Base-by-base conservation (phyloP, 1,284 basidiomycete genomes). In the Ustilago loliicola region DNA sequence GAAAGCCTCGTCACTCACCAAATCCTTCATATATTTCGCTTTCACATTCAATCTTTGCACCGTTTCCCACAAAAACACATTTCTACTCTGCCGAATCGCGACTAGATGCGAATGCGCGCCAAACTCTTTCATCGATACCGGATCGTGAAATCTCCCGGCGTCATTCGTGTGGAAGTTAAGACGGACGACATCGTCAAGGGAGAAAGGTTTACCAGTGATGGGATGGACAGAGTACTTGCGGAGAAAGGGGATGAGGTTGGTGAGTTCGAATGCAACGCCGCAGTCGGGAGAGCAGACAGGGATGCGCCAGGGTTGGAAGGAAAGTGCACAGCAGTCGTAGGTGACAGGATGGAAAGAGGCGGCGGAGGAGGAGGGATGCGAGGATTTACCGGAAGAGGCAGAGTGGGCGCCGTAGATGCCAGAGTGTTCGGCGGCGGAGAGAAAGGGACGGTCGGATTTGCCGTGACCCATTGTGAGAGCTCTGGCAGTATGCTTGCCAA, bases 241-340 rank as follows among this genome's bases (percentile, higher is more conserved):
- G 53, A 98, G 89, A 91, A 94, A 97, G 36, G 95, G 94, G 42
- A 96, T 92, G 80, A 97, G 94, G 85, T 94, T 95, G 66, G 53
- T 84, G 66, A 67, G 84, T 54, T 84, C 88, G 79, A 62, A 86
- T 67, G 72, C 83, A 58, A 68, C 80, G 61, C 52, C 86, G 36
- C 89, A 84, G 80, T 93, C 93, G 36, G 91, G 89, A 1, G 94
- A 93, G 80, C 94, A 95, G 8, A 97, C 95, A 0, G 96, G 96
- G 81, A 94, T 92, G 25, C 89, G 89, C 86, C 97, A 98, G 1
- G 93, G 94, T 85, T 96, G 94, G 76, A 96, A 93, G 8, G 94
- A 95, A 36, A 98, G 90, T 0, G 95, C 92, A 80, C 96, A 98
- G 82, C 92, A 96, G 87, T 98, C 94, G 81, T 93, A 95, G 8